These are phyloP conservation scores for Lentinula guzmanii DNA, from an alignment of 768 basidiomycete genomes.

Conservation along the genomic window DNA sequence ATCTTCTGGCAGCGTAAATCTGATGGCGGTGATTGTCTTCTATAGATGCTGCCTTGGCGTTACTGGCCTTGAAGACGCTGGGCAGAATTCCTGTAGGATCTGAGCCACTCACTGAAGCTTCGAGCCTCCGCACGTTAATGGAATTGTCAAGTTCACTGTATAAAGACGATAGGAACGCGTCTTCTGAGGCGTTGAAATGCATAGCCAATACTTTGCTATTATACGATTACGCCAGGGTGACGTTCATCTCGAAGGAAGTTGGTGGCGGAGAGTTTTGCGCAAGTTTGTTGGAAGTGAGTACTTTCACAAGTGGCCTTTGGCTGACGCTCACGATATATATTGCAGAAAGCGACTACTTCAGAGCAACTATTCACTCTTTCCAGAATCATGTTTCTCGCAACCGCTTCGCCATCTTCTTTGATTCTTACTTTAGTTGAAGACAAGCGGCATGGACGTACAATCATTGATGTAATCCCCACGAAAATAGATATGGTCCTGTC, in stretches of 20 bases:
- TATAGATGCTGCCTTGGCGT: slow-evolving; percentile 63
- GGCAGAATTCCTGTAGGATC: slow-evolving; percentile 71
- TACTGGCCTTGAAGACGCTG: slow-evolving; percentile 69
- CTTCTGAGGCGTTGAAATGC: slow-evolving; percentile 66
- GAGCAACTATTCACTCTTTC: slow-evolving; percentile 71
- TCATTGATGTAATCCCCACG: slow-evolving; percentile 53
- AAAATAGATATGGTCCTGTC: slow-evolving; percentile 56
- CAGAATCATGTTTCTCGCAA: slow-evolving; percentile 71
- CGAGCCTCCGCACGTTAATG: slow-evolving; percentile 57
- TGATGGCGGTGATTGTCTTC: slow-evolving; percentile 2
- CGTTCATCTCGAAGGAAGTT: slow-evolving; percentile 52
- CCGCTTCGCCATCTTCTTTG: slow-evolving; percentile 48
- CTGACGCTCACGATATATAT: not conserved
- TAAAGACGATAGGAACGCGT: slow-evolving; percentile 52
- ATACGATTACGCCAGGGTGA: slow-evolving; percentile 52
- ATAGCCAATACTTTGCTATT: slow-evolving; percentile 78
- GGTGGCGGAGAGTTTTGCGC: slow-evolving; percentile 56
- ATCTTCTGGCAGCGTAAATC: not conserved
- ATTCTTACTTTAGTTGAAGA: slow-evolving; percentile 59
- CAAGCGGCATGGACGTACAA: slow-evolving; percentile 47
- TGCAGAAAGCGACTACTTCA: slow-evolving; percentile 53
- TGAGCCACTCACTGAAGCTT: slow-evolving; percentile 43
- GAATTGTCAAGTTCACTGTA: slow-evolving; percentile 38
- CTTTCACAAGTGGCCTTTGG: not conserved
- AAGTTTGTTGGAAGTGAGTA: slow-evolving; percentile 52